Conservation (phyloP, 1,139 yeast genomes). For the Debaryomyces subglobosus region DNA sequence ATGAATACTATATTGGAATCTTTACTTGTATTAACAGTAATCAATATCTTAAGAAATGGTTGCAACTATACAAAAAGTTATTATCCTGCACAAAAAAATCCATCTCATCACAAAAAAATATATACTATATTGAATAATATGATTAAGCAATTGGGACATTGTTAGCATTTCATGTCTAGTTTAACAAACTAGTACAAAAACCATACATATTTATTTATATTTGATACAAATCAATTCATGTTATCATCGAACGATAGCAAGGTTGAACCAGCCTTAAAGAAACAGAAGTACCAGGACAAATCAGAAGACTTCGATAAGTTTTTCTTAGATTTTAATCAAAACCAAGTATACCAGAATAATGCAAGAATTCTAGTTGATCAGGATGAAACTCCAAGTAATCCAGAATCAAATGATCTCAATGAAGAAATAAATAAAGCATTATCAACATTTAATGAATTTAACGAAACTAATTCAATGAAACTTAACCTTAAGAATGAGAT, state of each 20-base stretch:
- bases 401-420: slow-evolving; percentile 16
- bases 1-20: too few relatives aligned
- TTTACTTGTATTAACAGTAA: too few relatives aligned
- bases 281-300: slow-evolving; percentile 1
- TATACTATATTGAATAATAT: neutral
- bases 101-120: slow-evolving; percentile 3
- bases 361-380: neutral
- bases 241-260: neutral
- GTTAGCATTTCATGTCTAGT: neutral
- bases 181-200: neutral
- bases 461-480: slow-evolving; percentile 7
- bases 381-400: neutral
- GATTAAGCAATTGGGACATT: neutral
- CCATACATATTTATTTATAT: neutral
- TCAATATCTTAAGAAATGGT: neutral
- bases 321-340: slow-evolving; percentile 3
- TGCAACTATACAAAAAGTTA: neutral
- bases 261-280: slow-evolving; percentile 6
- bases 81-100: neutral
- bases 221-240: neutral
- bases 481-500: neutral
- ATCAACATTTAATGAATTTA: slow-evolving; percentile 21
- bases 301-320: slow-evolving; percentile 6
- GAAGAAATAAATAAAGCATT: slow-evolving; percentile 27
- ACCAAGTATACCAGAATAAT: neutral